These are phyloP conservation scores for Serendipita indica DNA, from an alignment of 768 basidiomycete genomes.

Conservation along the genomic window DNA sequence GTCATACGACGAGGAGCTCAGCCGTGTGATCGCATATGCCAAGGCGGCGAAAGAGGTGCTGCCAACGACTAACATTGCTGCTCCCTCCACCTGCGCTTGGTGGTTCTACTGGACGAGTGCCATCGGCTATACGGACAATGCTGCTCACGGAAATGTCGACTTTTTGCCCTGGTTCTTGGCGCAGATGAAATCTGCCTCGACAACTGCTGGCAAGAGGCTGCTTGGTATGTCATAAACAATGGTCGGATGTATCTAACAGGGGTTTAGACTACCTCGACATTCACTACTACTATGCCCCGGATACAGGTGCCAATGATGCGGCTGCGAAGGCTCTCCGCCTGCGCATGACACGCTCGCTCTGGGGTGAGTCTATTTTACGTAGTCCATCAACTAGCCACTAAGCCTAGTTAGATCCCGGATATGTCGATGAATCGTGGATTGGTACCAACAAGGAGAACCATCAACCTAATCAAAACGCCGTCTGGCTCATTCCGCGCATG, in stretches of 20 bases:
- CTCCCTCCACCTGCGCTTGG: conserved; percentile 28
- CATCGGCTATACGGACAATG: conserved; percentile 34
- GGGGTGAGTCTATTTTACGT: conserved; percentile 22
- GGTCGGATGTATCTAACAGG: neutral
- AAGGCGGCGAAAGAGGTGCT: conserved; percentile 31
- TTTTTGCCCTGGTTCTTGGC: conserved; percentile 42
- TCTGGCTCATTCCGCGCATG: conserved; percentile 37
- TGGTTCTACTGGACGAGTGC: conserved; percentile 35
- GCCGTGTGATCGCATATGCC: conserved; percentile 30
- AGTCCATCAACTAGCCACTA: neutral
- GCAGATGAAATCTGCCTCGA: conserved; percentile 31
- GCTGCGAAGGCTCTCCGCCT: conserved; percentile 37
- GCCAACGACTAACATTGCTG: conserved; percentile 31
- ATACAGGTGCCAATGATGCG: conserved; percentile 38
- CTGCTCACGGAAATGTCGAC: conserved; percentile 37
- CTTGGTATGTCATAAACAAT: conserved; percentile 24
- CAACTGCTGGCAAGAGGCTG: conserved; percentile 26
- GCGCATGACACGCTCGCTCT: conserved; percentile 35
- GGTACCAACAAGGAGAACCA: conserved; percentile 26
- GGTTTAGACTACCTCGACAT: conserved; percentile 23
- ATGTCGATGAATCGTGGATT: conserved; percentile 42
- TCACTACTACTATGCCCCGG: conserved; percentile 40
- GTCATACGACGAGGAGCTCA: conserved; percentile 38
- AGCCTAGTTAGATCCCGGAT: conserved; percentile 23
- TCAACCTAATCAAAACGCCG: conserved; percentile 31